These are phyloP conservation scores for Phylloporus gajari DNA, from an alignment of 1,284 basidiomycete genomes.

Conservation along the genomic window DNA sequence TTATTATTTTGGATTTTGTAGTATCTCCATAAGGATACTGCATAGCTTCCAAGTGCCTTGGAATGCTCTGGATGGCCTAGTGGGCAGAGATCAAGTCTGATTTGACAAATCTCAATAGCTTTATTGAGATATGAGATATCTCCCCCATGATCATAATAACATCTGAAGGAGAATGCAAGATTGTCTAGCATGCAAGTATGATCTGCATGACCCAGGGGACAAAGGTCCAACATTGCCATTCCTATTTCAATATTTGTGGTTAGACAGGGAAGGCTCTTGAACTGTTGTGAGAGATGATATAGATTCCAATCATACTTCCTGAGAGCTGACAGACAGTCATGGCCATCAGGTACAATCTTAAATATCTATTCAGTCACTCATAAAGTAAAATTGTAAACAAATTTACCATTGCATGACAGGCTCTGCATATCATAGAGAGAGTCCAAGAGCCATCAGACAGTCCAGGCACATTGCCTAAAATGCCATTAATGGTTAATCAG, in stretches of 20 bases:
- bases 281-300: no score
- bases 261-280: no score
- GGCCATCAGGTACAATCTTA: no score
- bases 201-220: no score
- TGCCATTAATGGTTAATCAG: background rate
- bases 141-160: no score
- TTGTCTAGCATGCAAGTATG: no score
- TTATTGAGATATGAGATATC: background rate
- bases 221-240: no score
- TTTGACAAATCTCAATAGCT: background rate
- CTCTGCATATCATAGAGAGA: background rate
- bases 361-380: no score
- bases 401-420: background rate
- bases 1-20: background rate
- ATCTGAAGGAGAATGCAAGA: no score
- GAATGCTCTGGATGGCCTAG: background rate
- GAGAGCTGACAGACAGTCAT: no score
- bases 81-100: background rate
- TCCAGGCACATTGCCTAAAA: background rate
- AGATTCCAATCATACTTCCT: no score
- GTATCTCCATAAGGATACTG: background rate
- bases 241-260: no score
- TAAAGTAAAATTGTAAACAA: background rate
- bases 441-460: background rate
- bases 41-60: background rate